Conservation (phyloP, 2,329 filamentous ascomycete genomes). For the Ophiocordyceps camponoti-leonardi region DNA sequence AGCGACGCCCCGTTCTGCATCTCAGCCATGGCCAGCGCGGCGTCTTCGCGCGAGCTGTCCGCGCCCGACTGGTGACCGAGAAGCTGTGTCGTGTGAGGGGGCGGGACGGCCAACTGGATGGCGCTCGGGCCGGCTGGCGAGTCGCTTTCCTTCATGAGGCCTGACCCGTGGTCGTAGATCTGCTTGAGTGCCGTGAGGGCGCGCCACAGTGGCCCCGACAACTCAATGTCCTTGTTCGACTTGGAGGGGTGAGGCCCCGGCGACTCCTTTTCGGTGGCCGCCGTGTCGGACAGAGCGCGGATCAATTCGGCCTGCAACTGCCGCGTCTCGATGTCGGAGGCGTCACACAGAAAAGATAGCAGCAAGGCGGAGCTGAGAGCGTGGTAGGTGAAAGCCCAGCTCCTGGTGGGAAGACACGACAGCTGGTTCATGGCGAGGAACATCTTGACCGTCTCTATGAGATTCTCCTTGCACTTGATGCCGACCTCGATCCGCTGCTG, state of each 20-base stretch:
- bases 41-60: conserved; percentile 41
- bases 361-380: conserved; percentile 48
- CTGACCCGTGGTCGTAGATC: conserved; percentile 46
- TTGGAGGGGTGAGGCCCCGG: conserved; percentile 34
- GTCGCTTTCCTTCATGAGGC: conserved; percentile 30
- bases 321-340: conserved; percentile 44
- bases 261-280: conserved; percentile 41
- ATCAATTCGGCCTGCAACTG: conserved; percentile 48
- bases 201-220: conserved; percentile 42
- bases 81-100: conserved; percentile 9
- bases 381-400: conserved; percentile 53
- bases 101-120: conserved; percentile 11
- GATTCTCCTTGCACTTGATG: conserved; percentile 41
- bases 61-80: conserved; percentile 10
- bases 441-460: conserved; percentile 50
- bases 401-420: conserved; percentile 47
- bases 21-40: conserved; percentile 46
- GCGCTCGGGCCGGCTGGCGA: conserved; percentile 28
- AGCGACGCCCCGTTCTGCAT: conserved; percentile 39
- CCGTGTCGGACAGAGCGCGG: conserved; percentile 43
- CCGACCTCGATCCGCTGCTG: conserved; percentile 37
- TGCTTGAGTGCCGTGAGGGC: conserved; percentile 44
- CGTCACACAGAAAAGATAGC: conserved; percentile 45
- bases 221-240: conserved; percentile 42
- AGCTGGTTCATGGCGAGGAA: conserved; percentile 53